Evolutionary conservation across 345 rosid genomes (phyloP).

Genomic region (Citropsis articulata): DNA sequence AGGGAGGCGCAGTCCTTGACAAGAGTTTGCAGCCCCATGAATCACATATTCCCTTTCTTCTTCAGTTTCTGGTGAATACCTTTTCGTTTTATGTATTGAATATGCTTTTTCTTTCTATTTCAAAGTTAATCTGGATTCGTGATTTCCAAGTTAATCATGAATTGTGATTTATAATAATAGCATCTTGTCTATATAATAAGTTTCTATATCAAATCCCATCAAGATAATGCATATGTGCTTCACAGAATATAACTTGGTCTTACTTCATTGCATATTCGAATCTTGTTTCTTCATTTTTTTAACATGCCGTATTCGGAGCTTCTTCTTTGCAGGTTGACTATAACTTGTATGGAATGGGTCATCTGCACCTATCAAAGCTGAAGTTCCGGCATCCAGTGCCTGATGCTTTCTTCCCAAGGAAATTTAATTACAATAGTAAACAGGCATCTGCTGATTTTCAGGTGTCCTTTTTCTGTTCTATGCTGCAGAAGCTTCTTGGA

Average conservation of each 20-base stretch:
- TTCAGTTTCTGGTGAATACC: slow-evolving; percentile 78
- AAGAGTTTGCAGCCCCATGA: slow-evolving; percentile 88
- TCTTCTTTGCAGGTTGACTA: slow-evolving; percentile 63
- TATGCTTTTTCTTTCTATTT: background rate
- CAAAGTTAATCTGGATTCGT: background rate
- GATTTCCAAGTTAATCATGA: background rate
- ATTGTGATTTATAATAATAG: background rate
- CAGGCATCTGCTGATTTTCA: slow-evolving; percentile 37
- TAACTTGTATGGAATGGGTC: slow-evolving; percentile 96
- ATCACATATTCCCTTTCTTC: slow-evolving; percentile 88
- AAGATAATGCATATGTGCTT: background rate
- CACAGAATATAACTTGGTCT: background rate
- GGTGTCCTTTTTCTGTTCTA: slow-evolving; percentile 31
- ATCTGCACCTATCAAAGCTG: slow-evolving; percentile 71
- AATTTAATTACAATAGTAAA: slow-evolving; percentile 26
- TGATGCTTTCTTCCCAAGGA: slow-evolving; percentile 37
- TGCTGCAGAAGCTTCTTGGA: background rate
- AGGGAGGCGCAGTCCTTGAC: slow-evolving; percentile 78
- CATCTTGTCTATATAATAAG: background rate
- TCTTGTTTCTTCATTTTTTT: background rate
- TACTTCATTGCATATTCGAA: background rate
- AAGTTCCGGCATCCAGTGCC: slow-evolving; percentile 89
- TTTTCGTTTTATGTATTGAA: background rate
- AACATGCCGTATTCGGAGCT: slow-evolving; percentile 4
- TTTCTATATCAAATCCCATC: background rate